A percentile compares a stretch with the other conserved stretches of the same genome.
Conservation (phyloP, 371 early-diverging fungal species). For the Mucor ambiguus region DNA sequence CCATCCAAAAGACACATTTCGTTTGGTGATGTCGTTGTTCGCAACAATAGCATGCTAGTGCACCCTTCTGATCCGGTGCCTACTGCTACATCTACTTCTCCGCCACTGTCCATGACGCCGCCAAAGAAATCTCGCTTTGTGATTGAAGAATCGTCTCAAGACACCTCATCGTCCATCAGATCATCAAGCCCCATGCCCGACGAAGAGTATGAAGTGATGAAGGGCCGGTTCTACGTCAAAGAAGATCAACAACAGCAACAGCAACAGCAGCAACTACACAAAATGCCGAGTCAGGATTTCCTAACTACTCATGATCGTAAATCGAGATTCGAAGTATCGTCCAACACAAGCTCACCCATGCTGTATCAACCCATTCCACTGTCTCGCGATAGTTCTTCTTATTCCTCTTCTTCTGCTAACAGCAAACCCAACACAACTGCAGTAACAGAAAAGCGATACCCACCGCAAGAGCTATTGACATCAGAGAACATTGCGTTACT, state of each 20-base stretch:
- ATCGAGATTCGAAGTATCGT: constrained; percentile 26
- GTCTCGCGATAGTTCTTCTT: constrained; percentile 43
- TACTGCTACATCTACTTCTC: neutral
- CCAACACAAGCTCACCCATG: constrained; percentile 20
- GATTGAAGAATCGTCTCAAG: constrained; percentile 37
- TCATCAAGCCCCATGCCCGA: constrained; percentile 42
- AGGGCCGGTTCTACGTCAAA: constrained; percentile 64
- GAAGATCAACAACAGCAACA: constrained; percentile 28
- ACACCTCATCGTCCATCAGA: constrained; percentile 13
- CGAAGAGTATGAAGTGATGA: constrained; percentile 54
- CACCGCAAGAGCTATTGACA: constrained; percentile 15
- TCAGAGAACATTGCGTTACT: constrained; percentile 18
- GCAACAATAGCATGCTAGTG: constrained; percentile 19
- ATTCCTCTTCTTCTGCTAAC: constrained; percentile 35
- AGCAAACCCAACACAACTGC: constrained; percentile 19
- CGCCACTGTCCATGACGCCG: constrained; percentile 3
- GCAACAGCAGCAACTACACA: constrained; percentile 15
- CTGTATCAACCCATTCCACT: constrained; percentile 34
- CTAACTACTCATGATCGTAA: constrained; percentile 14
- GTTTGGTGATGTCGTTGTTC: constrained; percentile 51
- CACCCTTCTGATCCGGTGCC: constrained; percentile 26
- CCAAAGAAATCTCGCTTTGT: constrained; percentile 59
- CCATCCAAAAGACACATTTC: constrained; percentile 41
- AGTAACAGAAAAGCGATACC: constrained; percentile 29
- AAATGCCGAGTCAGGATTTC: constrained; percentile 25